Percentiles rank a stretch among this genome's conserved stretches.
Conservation (phyloP, 768 basidiomycete genomes). For the Tulasnella sp. region DNA sequence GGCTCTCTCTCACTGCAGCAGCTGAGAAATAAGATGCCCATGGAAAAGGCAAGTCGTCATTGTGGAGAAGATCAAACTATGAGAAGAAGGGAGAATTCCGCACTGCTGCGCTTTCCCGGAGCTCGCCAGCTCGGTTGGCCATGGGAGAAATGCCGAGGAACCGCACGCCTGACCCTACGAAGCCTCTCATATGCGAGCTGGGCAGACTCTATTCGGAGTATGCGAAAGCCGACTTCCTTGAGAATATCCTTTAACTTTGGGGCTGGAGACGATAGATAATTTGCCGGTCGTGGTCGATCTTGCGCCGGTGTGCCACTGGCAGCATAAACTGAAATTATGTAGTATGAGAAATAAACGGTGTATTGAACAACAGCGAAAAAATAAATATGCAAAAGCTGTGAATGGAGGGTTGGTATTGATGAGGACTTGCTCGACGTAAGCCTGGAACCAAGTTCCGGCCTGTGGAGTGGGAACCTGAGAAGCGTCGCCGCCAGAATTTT, state of each 20-base stretch:
- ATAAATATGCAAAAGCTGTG: not conserved
- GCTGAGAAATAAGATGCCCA: not conserved
- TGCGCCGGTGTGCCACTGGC: not conserved
- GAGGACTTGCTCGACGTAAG: constrained; percentile 58
- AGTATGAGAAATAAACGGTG: no score
- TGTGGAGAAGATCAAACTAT: not conserved
- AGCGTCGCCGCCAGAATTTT: constrained; percentile 23
- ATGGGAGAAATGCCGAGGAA: not conserved
- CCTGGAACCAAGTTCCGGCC: constrained; percentile 65
- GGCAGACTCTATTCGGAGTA: not conserved
- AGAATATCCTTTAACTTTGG: not conserved
- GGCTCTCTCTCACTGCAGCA: not conserved
- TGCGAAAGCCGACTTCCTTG: not conserved
- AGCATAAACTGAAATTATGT: no score
- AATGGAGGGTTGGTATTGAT: constrained; percentile 48
- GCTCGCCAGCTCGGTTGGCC: not conserved
- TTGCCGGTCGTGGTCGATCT: not conserved
- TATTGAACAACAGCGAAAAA: not conserved
- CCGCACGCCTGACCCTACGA: not conserved
- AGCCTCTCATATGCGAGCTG: not conserved
- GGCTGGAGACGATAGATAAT: not conserved
- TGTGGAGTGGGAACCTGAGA: constrained; percentile 45
- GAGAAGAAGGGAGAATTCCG: not conserved
- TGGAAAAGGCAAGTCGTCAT: not conserved
- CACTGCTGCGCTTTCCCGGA: not conserved